Base-by-base conservation (phyloP, 495 filamentous ascomycete genomes). In the Cenococcum geophilum region DNA sequence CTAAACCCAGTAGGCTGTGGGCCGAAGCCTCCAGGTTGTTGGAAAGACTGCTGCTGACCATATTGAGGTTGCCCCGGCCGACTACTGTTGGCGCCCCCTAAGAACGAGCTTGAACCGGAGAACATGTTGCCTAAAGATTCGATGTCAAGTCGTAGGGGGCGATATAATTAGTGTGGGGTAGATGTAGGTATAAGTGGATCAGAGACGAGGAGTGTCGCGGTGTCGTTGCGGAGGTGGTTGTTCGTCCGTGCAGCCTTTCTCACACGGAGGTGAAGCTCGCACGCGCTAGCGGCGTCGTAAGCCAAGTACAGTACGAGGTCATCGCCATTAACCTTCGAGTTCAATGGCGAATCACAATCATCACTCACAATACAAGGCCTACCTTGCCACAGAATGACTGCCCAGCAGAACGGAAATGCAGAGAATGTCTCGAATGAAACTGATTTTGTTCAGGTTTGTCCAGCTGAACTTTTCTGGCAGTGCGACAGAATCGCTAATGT, bases 61-160 rank as follows among this genome's bases (percentile, higher is more conserved):
- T 82, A 84, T 74, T 83, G 84, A 65, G 79, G 82, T 52, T 83
- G 81, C 59, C 85, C 87, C 9, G 89, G 88, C 62, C 88, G 89
- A 72, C 82, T 78, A 76, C 76, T 86, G 74, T 85, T 88, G 73
- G 78, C 82, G 75, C 85, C 85, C 70, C 89, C 89, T 62, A 93
- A 78, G 72, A 85, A 95, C 53, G 89, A 86, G 78, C 86, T 91
- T 60, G 90, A 89, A 70, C 86, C 88, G 45, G 91, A 92, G 78
- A 86, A 96, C 91, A 96, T 96, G 76, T 73, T 59, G 71, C 57
- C 65, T 14, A n/a, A 25, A 43, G 14, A n/a, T 23, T n/a, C 53
- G 53, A 34, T 36, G 34, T 43, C 25, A 57, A 37, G 54, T 40
- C 54, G 32, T 10, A 23, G 49, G 20, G 49, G 49, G 49, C 49